Evolutionary conservation across 106 monocot species (phyloP).

Genomic region (Gastrodia elata): DNA sequence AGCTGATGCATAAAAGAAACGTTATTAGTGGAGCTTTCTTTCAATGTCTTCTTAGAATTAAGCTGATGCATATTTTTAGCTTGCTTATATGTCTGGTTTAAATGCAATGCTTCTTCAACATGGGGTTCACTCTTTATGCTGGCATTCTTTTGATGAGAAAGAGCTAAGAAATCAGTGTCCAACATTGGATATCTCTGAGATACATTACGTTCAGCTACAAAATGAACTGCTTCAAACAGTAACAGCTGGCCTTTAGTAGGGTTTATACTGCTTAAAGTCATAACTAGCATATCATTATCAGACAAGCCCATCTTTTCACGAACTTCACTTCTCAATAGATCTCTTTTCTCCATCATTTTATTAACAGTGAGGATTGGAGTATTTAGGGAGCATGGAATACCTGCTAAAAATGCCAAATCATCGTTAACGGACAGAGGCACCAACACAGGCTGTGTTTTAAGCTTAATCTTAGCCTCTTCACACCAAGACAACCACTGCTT

Average conservation of each 20-base stretch:
- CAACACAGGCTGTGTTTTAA: slow-evolving; percentile 43
- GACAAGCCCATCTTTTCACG: slow-evolving; percentile 77
- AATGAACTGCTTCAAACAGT: slow-evolving; percentile 66
- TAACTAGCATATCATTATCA: slow-evolving; percentile 70
- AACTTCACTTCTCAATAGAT: slow-evolving; percentile 46
- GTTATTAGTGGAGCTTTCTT: slow-evolving; percentile 12
- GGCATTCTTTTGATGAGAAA: slow-evolving; percentile 28
- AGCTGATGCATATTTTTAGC: slow-evolving; percentile 12
- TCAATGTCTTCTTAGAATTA: slow-evolving; percentile 29
- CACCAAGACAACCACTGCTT: slow-evolving; percentile 84
- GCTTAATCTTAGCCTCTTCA: slow-evolving; percentile 59
- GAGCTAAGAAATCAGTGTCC: slow-evolving; percentile 21
- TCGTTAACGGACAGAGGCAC: slow-evolving; percentile 92
- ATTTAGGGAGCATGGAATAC: slow-evolving; percentile 67
- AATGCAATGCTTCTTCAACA: neutral
- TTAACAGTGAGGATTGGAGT: slow-evolving; percentile 44
- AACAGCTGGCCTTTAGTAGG: slow-evolving; percentile 72
- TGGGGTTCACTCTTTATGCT: slow-evolving; percentile 12
- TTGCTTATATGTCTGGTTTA: slow-evolving; percentile 18
- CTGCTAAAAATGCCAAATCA: slow-evolving; percentile 81
- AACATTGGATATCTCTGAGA: slow-evolving; percentile 17
- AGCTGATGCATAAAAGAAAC: slow-evolving; percentile 14
- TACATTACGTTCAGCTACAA: slow-evolving; percentile 42
- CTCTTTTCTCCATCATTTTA: slow-evolving; percentile 64
- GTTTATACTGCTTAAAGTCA: slow-evolving; percentile 89